Base-by-base conservation (phyloP, 441 rosid genomes). In the Gossypium gossypioides region DNA sequence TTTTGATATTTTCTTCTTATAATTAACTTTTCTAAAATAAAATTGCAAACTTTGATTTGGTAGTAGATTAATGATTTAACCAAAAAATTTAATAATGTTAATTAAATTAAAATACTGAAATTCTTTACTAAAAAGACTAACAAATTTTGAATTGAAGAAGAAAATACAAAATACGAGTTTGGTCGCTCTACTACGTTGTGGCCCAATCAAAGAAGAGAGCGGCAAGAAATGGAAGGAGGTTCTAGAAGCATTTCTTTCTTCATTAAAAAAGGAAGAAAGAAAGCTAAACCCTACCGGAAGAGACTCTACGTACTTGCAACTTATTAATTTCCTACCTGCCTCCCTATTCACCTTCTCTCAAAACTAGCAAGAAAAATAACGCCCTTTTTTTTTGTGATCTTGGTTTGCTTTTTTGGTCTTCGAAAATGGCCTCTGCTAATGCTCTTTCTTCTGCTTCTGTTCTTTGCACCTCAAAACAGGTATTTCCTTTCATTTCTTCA, bases 401-500 rank as follows among this genome's bases (percentile, higher is more conserved):
- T 16, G 4, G 32, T 34, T 56, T 22, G 19, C 18, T 0, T 46
- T 48, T 22, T 15, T 62, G n/a, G 50, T 18, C 29, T 4, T 60
- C 68, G 13, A 61, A 63, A 50, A 93, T 93, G 98, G 97, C 98
- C 7, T 85, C 97, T 0, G 88, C 94, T 9, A 89, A 87, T 73
- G 89, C 97, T 59, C 80, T 93, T 51, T 85, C 87, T 18, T 85
- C 91, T 0, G 88, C 92, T 21, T 91, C 92, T 62, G 78, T 89
- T 32, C 76, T 93, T 76, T 85, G 91, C 84, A 84, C 91, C 69
- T 85, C 94, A 56, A 87, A 81, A 67, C 96, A 89, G 94, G 98
- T 91, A n/a, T 61, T 3, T 19, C 51, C 68, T 67, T 32, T 24
- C 15, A 51, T 70, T 57, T 3, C 48, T 27, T 15, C 9, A 3